phyloP scores from a whole-genome alignment of 495 filamentous ascomycete species.

The Hyaloscypha finlandica region DNA sequence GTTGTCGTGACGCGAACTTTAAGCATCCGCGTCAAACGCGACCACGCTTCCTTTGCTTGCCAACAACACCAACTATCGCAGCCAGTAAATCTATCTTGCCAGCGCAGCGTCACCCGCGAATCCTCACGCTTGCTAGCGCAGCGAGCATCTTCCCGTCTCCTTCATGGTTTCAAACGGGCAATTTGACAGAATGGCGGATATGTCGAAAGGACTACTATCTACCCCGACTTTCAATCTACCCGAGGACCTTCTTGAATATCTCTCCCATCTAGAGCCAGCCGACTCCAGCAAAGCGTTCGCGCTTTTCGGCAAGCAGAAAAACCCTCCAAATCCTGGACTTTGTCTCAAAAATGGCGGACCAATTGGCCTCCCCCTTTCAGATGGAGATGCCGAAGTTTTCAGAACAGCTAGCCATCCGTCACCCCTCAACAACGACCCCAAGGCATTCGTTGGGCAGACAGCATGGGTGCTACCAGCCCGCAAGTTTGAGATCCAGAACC shows the following conservation, averaged over 20 bases:
- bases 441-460: constrained; percentile 52
- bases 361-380: constrained; percentile 46
- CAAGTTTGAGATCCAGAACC: constrained; percentile 46
- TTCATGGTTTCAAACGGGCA: no score
- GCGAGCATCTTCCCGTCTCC: no score
- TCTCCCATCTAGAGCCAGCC: neutral
- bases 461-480: constrained; percentile 51
- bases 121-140: no score
- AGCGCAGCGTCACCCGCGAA: no score
- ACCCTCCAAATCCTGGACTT: constrained; percentile 42
- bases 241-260: neutral
- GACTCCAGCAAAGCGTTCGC: constrained; percentile 6
- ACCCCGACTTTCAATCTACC: neutral
- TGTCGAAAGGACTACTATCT: neutral
- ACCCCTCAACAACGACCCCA: constrained; percentile 47
- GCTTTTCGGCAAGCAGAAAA: constrained; percentile 9
- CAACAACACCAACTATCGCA: no score
- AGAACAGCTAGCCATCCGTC: constrained; percentile 42
- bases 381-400: constrained; percentile 43
- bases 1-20: no score
- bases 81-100: no score
- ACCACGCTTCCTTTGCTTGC: no score
- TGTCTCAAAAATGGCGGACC: constrained; percentile 41
- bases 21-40: no score
- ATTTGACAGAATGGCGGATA: neutral